A percentile compares a stretch with the other conserved stretches of the same genome.
Evolutionary conservation across 495 filamentous ascomycete genomes (phyloP).

Genomic region (Aspergillus cristatus): DNA sequence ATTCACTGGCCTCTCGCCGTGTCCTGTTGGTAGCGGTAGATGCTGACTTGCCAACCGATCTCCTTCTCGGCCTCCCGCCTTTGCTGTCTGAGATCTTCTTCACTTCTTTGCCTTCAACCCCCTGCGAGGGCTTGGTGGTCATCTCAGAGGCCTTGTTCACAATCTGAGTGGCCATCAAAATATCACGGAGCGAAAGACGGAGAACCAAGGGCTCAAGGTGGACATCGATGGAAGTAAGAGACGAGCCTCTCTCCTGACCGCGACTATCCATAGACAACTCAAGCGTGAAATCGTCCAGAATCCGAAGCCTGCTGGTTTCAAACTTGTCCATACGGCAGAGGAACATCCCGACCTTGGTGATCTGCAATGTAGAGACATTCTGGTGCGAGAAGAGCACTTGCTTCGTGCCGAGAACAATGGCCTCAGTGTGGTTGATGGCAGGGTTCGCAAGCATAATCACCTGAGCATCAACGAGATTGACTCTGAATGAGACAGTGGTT

Average conservation of each 20-base stretch:
- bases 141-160: conserved; percentile 87
- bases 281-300: conserved; percentile 91
- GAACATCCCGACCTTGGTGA: conserved; percentile 94
- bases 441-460: conserved; percentile 95
- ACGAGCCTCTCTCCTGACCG: conserved; percentile 53
- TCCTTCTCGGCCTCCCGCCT: conserved; percentile 41
- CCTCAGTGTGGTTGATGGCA: conserved; percentile 77
- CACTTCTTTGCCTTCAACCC: conserved; percentile 42
- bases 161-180: conserved; percentile 87
- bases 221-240: conserved; percentile 68
- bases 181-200: conserved; percentile 84
- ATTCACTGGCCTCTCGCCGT: conserved; percentile 27
- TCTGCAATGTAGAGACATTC: conserved; percentile 84
- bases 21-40: conserved; percentile 48
- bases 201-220: conserved; percentile 91
- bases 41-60: conserved; percentile 53
- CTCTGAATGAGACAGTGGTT: conserved; percentile 77
- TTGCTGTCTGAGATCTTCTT: conserved; percentile 62
- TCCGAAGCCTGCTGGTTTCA: conserved; percentile 74
- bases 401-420: conserved; percentile 90
- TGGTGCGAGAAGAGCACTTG: conserved; percentile 89
- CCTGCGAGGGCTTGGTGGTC: conserved; percentile 41
- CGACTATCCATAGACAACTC: conserved; percentile 80
- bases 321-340: conserved; percentile 97
- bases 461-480: conserved; percentile 92